Evolutionary conservation across 306 rosid genomes (phyloP).

Genomic region (Ziziphus jujuba): DNA sequence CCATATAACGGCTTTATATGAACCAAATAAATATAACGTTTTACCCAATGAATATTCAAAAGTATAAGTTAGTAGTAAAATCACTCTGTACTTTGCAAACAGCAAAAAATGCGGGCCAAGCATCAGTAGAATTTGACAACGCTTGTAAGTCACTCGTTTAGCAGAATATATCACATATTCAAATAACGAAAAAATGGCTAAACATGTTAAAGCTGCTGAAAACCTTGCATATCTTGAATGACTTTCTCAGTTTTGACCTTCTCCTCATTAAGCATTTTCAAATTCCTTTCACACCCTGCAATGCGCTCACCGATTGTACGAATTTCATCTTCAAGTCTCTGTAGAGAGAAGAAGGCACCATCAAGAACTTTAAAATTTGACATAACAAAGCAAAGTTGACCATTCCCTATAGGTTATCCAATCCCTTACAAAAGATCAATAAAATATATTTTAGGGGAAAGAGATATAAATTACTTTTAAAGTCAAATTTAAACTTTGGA

Average conservation of each 20-base stretch:
- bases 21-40: too few relatives aligned
- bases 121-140: too few relatives aligned
- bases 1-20: too few relatives aligned
- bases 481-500: neutral
- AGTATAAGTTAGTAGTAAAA: too few relatives aligned
- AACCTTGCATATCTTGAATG: constrained; percentile 43
- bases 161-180: too few relatives aligned
- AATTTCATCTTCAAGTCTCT: constrained; percentile 30
- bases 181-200: constrained; percentile 7
- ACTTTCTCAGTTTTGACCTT: constrained; percentile 34
- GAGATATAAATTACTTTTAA: neutral
- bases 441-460: neutral
- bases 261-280: neutral
- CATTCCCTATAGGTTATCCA: neutral
- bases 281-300: constrained; percentile 6
- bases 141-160: too few relatives aligned
- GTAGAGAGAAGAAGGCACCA: constrained; percentile 3
- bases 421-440: neutral
- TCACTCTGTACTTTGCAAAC: too few relatives aligned
- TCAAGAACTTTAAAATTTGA: neutral
- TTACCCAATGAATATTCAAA: too few relatives aligned
- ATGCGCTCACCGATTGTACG: constrained; percentile 4
- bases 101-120: too few relatives aligned
- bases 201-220: neutral
- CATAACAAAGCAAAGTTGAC: neutral